Conservation (phyloP, 768 basidiomycete species). For the Hygrocybe coccinea region DNA sequence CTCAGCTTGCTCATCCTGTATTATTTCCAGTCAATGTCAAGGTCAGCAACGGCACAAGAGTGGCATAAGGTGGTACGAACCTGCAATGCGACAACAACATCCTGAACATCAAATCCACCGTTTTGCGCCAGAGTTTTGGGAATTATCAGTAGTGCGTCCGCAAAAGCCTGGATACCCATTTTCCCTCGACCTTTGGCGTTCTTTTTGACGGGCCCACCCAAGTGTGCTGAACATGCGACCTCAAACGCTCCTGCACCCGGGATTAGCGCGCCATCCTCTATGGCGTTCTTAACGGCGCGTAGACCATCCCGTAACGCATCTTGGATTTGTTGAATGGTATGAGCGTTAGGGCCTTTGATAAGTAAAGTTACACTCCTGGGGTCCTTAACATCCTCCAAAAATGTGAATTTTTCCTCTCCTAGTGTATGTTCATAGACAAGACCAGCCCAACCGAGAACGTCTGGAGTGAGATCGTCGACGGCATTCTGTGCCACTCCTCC, state of each 20-base stretch:
- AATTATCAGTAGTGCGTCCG: slow-evolving; percentile 89
- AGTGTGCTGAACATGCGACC: slow-evolving; percentile 82
- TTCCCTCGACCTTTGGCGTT: slow-evolving; percentile 89
- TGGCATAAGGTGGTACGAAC: slow-evolving; percentile 32
- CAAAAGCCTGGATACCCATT: slow-evolving; percentile 96
- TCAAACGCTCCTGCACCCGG: slow-evolving; percentile 99
- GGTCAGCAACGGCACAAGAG: not conserved
- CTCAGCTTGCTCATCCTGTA: slow-evolving; percentile 86
- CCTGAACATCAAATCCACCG: slow-evolving; percentile 96
- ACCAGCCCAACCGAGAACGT: slow-evolving; percentile 93
- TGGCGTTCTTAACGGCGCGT: slow-evolving; percentile 91
- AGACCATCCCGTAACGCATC: slow-evolving; percentile 98
- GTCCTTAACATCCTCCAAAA: slow-evolving; percentile 92
- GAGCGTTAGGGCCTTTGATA: slow-evolving; percentile 95
- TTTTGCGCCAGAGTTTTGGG: slow-evolving; percentile 96
- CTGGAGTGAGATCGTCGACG: slow-evolving; percentile 90
- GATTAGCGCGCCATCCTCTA: slow-evolving; percentile 84
- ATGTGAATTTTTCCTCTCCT: slow-evolving; percentile 98
- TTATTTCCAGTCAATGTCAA: not conserved
- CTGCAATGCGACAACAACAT: slow-evolving; percentile 87
- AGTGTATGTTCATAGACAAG: slow-evolving; percentile 98
- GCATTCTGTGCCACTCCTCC: slow-evolving; percentile 97
- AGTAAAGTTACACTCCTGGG: slow-evolving; percentile 94
- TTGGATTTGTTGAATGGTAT: slow-evolving; percentile 94
- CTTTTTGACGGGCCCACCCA: slow-evolving; percentile 76